Conservation (phyloP, 495 filamentous ascomycete genomes). For the Lasiosphaeria hispida region DNA sequence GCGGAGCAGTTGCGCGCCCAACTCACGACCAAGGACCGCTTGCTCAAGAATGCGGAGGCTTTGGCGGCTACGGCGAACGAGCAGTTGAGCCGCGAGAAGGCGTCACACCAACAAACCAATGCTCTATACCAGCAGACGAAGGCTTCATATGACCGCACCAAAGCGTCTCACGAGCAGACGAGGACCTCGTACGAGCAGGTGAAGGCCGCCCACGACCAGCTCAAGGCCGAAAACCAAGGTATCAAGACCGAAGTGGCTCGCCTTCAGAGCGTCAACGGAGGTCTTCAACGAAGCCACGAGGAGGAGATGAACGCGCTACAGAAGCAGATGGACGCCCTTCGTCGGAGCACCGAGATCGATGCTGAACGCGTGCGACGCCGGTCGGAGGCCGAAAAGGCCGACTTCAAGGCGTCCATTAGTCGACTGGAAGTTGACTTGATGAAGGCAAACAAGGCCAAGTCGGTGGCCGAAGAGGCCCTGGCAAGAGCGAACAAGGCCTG, state of each 20-base stretch:
- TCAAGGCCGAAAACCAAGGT: too few species aligned
- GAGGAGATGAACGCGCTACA: slow-evolving; percentile 43
- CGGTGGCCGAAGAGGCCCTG: slow-evolving; percentile 27
- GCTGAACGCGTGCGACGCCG: slow-evolving; percentile 30
- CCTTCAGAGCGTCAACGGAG: slow-evolving; percentile 67
- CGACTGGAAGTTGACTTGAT: slow-evolving; percentile 59
- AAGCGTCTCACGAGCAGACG: too few species aligned
- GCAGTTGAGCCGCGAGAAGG: slow-evolving; percentile 66
- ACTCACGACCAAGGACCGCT: slow-evolving; percentile 62
- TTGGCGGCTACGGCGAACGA: slow-evolving; percentile 59
- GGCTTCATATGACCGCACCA: too few species aligned
- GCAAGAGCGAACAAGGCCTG: slow-evolving; percentile 5
- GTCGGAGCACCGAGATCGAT: slow-evolving; percentile 40
- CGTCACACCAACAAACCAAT: slow-evolving; percentile 60
- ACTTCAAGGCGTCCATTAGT: slow-evolving; percentile 58
- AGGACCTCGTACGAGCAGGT: too few species aligned
- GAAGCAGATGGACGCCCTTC: slow-evolving; percentile 37
- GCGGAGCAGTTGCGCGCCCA: slow-evolving; percentile 69
- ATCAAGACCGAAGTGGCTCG: slow-evolving; percentile 61
- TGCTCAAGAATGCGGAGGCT: slow-evolving; percentile 62
- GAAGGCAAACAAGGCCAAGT: slow-evolving; percentile 56
- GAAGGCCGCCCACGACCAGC: too few species aligned
- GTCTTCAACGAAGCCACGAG: slow-evolving; percentile 68
- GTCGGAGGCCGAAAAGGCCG: slow-evolving; percentile 59
- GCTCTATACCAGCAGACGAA: too few species aligned